Evolutionary conservation across 2,329 filamentous ascomycete genomes (phyloP), one percentile per base, ranked within the genome.

Genomic region (Scytalidium sp.): DNA sequence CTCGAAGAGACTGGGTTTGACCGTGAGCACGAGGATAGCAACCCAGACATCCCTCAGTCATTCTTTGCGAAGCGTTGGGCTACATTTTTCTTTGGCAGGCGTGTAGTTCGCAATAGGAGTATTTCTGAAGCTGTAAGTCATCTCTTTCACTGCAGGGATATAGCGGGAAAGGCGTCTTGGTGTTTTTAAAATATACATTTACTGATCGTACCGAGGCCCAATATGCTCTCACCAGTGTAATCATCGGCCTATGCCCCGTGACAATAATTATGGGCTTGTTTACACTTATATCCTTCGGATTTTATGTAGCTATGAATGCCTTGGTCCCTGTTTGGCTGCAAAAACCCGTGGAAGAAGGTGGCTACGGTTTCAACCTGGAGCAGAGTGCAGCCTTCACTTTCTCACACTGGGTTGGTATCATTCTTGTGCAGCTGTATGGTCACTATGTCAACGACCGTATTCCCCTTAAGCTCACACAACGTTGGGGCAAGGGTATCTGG

Each of bases 361-460:
- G 71, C 6, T 74, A 74, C 55, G 70, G 68, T 19, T 73, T 73
- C 56, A 63, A 64, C 0, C 58, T 68, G 0, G 51, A 64, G 10
- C 65, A 71, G 46, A 71, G 67, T 23, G 70, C 70, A 1, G 62
- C 60, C 6, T 47, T 67, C 50, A 60, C 59, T 3, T 71, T 73
- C 52, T 59, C 64, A 20, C 60, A 65, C 50, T 75, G 70, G 71
- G 58, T 68, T 9, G 70, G 68, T 8, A 62, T 71, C 23, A 54
- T 68, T 17, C 43, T 62, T 20, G 65, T 65, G 1, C 63, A 67
- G 8, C 44, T 66, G 15, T 68, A 64, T 46, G 68, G 65, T 3
- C 62, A 64, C 48, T 60, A 63, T 22, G 54, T 70, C 32, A 70
- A 67, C 46, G 68, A 74, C 53, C 53, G 63, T 3, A 53, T 71